Percentiles rank a stretch among this genome's conserved stretches.
These are phyloP conservation scores for Macrocystidia cucumis DNA, from an alignment of 1,284 basidiomycete species.

Conservation along the genomic window DNA sequence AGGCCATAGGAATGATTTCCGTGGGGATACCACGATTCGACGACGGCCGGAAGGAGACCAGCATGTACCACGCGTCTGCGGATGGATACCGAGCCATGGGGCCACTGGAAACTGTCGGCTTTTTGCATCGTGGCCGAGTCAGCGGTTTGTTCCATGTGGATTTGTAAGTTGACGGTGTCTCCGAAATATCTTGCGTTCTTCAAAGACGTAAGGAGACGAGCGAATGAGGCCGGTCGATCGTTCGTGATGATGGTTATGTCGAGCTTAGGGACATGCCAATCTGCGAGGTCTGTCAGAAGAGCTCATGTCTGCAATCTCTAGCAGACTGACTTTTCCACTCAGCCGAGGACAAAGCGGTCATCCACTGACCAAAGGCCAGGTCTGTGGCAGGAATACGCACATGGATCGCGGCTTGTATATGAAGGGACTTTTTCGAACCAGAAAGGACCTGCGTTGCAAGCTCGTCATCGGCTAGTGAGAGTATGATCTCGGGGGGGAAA, in stretches of 20 bases:
- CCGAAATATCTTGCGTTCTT: conserved; percentile 58
- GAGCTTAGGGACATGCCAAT: conserved; percentile 64
- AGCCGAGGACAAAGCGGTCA: conserved; percentile 43
- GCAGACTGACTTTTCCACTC: conserved; percentile 47
- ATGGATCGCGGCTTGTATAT: too few relatives aligned
- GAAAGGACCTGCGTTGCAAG: too few relatives aligned
- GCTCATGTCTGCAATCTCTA: background rate
- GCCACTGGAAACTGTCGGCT: conserved; percentile 48
- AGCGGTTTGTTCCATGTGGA: conserved; percentile 72
- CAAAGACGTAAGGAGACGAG: conserved; percentile 58
- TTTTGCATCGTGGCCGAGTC: conserved; percentile 52
- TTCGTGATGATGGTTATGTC: conserved; percentile 73
- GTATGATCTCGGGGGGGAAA: too few relatives aligned
- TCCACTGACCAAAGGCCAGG: conserved; percentile 55
- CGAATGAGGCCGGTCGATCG: conserved; percentile 63
- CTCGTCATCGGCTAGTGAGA: too few relatives aligned
- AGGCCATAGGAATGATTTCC: conserved; percentile 69
- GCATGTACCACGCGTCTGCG: conserved; percentile 70
- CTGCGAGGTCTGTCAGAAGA: conserved; percentile 28
- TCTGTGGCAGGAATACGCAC: conserved; percentile 45
- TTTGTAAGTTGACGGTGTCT: conserved; percentile 49
- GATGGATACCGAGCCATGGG: conserved; percentile 45
- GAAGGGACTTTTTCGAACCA: too few relatives aligned
- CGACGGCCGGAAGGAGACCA: conserved; percentile 72
- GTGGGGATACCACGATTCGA: conserved; percentile 81